Evolutionary conservation across 2,329 filamentous ascomycete genomes (phyloP), one percentile per base, ranked within the genome.

Genomic region (Calonectria leucothoes): DNA sequence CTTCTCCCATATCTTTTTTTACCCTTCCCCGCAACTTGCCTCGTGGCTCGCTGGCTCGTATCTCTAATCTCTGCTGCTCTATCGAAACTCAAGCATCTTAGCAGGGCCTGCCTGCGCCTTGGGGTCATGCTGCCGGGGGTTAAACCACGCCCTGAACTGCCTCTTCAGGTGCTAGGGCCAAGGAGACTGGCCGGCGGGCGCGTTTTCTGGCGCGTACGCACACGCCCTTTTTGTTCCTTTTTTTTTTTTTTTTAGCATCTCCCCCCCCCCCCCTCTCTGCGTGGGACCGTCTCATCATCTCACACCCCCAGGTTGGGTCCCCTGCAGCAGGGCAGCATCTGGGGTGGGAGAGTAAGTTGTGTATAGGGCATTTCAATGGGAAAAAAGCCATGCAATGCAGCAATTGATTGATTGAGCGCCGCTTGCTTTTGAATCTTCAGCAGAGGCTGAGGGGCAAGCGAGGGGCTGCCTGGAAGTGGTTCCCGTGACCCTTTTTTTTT

Each of bases 81-180:
- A 64, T 64, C 59, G 59, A 45, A 45, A 45, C 59, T 23, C 59
- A 64, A 64, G 39, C 59, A 45, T 64, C 59, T 64, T 45, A 64
- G 31, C 59, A 45, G 31, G 59, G 39, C 37, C 25, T 23, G 37
- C 57, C 59, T 45, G 59, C 35, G 4, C 55, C 33, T 33, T 35
- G 55, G 55, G 59, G 59, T 64, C 59, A 64, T 67, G 33, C 64
- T 49, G 42, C 49, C 49, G 27, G n/a, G 45, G 64, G 35, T 27
- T n/a, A n/a, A 49, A 35, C 45, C 64, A 52, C 31, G 48, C 48
- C 63, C 48, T 27, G 51, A 57, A 59, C 66, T 68, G 49, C 66
- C 51, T 68, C 66, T 57, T 68, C 66, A 68, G 66, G 66, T 33
- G 37, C 23, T 57, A 59, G 39, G 37, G 37, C 59, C 59, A 42